Base-by-base conservation (phyloP, 768 basidiomycete species). In the Rubroboletus satanas region DNA sequence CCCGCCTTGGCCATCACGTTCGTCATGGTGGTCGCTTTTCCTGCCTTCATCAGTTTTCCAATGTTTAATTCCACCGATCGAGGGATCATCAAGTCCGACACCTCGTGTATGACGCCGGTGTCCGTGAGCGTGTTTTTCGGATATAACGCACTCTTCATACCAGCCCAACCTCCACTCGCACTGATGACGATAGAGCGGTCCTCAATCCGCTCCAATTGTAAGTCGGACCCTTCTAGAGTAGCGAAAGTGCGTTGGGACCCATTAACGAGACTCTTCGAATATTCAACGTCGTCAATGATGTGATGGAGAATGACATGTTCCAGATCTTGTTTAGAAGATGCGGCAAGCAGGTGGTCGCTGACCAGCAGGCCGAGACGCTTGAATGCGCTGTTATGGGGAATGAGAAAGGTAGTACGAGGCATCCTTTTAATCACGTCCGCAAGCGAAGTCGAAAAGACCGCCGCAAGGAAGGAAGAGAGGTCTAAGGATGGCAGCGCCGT, bases 321-420 rank as follows among this genome's bases (percentile, higher is more conserved):
- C 44, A 98, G 74, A 66, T 98, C 94, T 52, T 79, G 70, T 66
- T 87, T 91, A 6, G 89, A 85, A 31, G 88, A 80, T 2, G 90
- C 75, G 0, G 88, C 76, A 14, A 98, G 82, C 11, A 99, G 82
- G 69, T 98, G 93, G 15, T 80, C 81, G 73, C 90, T 93, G 58
- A 92, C 87, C 42, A 99, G 81, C 50, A 78, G 64, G 6, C 97
- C 97, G 7, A 98, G 80, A 8, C 85, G 81, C 57, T 84, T 82
- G 75, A 97, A 99, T 0, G 93, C 97, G n/a, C 74, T 68, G 65
- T 99, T 99, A 43, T 81, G 84, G 9, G 97, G 97, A 33, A 97
- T 84, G 38, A 99, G 80, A 54, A 93, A 80, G 3, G 94, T 88
- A 0, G 87, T 86, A 8, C 82, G 82, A 5, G 90, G 86, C 23